A percentile compares a stretch with the other conserved stretches of the same genome.
Evolutionary conservation across 73 alveolate species (phyloP).

Genomic region (Blepharisma japonicum): DNA sequence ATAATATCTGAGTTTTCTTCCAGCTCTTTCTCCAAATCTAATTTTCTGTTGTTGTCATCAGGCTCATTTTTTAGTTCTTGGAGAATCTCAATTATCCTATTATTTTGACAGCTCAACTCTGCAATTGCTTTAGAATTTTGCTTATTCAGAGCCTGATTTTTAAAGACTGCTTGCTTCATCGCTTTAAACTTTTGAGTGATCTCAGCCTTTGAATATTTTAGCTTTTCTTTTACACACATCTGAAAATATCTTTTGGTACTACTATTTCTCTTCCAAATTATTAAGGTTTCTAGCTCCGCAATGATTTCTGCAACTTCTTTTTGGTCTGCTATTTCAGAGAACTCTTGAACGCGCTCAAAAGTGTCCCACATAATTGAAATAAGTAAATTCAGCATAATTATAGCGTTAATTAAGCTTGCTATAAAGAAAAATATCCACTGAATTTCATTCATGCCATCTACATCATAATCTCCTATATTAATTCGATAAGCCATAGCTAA

Average conservation of each 20-base stretch:
- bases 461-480: constrained; percentile 37
- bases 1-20: too few species aligned
- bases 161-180: too few species aligned
- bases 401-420: constrained; percentile 32
- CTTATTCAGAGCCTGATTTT: too few species aligned
- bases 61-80: too few species aligned
- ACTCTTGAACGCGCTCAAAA: constrained; percentile 31
- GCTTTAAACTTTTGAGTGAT: too few species aligned
- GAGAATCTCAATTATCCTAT: too few species aligned
- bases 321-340: constrained; percentile 33
- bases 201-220: too few species aligned
- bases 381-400: constrained; percentile 34
- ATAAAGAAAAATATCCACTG: constrained; percentile 46
- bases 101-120: too few species aligned
- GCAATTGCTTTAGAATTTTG: too few species aligned
- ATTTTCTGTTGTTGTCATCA: too few species aligned
- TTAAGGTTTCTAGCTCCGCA: constrained; percentile 27
- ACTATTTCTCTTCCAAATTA: constrained; percentile 27
- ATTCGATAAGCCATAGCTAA: constrained; percentile 34
- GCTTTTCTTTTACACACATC: background rate
- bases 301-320: constrained; percentile 43
- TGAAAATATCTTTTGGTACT: background rate
- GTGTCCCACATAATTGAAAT: constrained; percentile 51
- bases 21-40: too few species aligned
- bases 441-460: constrained; percentile 25